A percentile compares a stretch with the other conserved stretches of the same genome.
These are phyloP conservation scores for Chlorencoelia australis DNA, from an alignment of 2,329 filamentous ascomycete genomes.

Conservation along the genomic window DNA sequence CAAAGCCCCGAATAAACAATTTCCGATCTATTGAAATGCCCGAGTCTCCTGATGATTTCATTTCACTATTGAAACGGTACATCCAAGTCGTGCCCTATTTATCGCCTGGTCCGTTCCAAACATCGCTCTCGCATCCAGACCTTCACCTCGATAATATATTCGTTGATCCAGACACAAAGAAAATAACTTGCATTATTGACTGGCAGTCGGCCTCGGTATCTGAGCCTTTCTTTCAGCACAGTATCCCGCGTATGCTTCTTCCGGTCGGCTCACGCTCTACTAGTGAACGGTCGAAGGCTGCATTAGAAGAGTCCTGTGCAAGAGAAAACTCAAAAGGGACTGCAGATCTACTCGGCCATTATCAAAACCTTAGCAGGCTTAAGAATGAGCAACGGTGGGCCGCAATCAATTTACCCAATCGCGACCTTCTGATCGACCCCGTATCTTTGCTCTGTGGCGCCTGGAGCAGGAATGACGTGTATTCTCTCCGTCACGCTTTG, in stretches of 20 bases:
- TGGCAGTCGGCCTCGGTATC: constrained; percentile 27
- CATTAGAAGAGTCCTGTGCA: neutral
- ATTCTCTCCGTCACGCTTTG: constrained; percentile 7
- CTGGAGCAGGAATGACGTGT: constrained; percentile 10
- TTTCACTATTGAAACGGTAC: constrained; percentile 14
- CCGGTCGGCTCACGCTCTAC: neutral
- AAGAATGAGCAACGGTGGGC: constrained; percentile 8
- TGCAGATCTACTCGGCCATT: constrained; percentile 7
- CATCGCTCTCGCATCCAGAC: constrained; percentile 30
- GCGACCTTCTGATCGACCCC: constrained; percentile 3
- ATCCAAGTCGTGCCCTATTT: constrained; percentile 10
- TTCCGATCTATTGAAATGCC: constrained; percentile 8
- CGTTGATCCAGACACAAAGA: constrained; percentile 29
- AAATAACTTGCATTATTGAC: constrained; percentile 31
- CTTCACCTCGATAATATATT: constrained; percentile 34
- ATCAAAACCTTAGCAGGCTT: constrained; percentile 6
- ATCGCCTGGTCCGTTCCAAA: constrained; percentile 5
- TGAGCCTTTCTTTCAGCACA: constrained; percentile 10
- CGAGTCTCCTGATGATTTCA: constrained; percentile 13
- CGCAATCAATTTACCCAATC: constrained; percentile 6
- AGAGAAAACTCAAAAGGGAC: constrained; percentile 2
- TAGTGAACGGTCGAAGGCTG: neutral
- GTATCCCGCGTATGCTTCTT: constrained; percentile 9
- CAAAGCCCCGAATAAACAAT: constrained; percentile 9
- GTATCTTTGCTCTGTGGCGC: constrained; percentile 8